Evolutionary conservation across 441 rosid species (phyloP).

Genomic region (Gossypium schwendimanii): DNA sequence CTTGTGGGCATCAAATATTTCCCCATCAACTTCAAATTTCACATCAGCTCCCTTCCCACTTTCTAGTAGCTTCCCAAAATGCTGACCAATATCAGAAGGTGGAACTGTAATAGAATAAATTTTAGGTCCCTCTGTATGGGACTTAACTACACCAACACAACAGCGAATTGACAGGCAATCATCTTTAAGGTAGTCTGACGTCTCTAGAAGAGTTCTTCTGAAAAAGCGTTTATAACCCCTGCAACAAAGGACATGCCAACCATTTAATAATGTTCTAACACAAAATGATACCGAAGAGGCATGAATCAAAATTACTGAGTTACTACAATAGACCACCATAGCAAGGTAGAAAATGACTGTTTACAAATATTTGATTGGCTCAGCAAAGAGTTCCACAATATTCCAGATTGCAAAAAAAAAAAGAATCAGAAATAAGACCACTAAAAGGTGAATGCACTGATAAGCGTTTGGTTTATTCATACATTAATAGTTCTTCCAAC

Average conservation of each 20-base stretch:
- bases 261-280: slow-evolving; percentile 4
- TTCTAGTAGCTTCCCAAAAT: slow-evolving; percentile 50
- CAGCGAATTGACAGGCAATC: slow-evolving; percentile 51
- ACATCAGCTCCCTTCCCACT: slow-evolving; percentile 57
- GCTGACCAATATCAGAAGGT: slow-evolving; percentile 44
- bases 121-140: slow-evolving; percentile 53
- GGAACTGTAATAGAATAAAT: slow-evolving; percentile 43
- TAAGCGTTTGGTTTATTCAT: not conserved
- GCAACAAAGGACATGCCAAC: slow-evolving; percentile 20
- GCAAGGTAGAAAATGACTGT: not conserved
- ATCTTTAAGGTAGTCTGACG: slow-evolving; percentile 65
- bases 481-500: not conserved
- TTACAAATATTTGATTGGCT: not conserved
- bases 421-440: not conserved
- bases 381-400: not conserved
- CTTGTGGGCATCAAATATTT: slow-evolving; percentile 48
- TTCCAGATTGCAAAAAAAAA: not conserved
- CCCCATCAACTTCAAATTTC: slow-evolving; percentile 50
- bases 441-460: not conserved
- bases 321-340: not conserved
- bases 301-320: not conserved
- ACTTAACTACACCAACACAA: slow-evolving; percentile 69
- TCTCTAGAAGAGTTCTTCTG: slow-evolving; percentile 45
- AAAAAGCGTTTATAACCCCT: slow-evolving; percentile 77
- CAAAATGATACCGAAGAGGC: not conserved